A percentile compares a stretch with the other conserved stretches of the same genome.
phyloP scores from a whole-genome alignment of 768 basidiomycete species.

The Lepiota subincarnata region DNA sequence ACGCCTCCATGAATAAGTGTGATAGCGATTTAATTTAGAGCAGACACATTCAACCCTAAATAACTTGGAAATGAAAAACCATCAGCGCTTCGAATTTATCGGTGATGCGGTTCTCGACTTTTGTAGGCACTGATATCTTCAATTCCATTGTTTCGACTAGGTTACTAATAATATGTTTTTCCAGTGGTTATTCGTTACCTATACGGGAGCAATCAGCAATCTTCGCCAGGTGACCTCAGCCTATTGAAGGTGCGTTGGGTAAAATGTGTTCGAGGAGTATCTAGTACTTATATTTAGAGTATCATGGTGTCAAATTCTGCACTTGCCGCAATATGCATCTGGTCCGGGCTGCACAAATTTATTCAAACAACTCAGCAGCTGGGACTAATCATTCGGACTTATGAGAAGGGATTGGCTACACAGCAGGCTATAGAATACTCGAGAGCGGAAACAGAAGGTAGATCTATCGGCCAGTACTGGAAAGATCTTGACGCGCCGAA shows the following conservation, averaged over 20 bases:
- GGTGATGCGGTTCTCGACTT: constrained; percentile 87
- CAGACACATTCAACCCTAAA: constrained; percentile 69
- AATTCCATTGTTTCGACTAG: constrained; percentile 1
- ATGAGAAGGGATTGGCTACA: constrained; percentile 42
- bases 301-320: constrained; percentile 85
- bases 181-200: constrained; percentile 73
- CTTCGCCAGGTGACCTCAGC: constrained; percentile 75
- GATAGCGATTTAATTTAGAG: constrained; percentile 20
- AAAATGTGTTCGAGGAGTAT: constrained; percentile 2
- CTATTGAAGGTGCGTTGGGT: constrained; percentile 58
- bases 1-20: neutral
- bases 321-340: constrained; percentile 72
- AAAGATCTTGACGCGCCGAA: constrained; percentile 73
- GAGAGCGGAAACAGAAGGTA: constrained; percentile 42
- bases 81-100: constrained; percentile 79
- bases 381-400: constrained; percentile 46
- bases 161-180: constrained; percentile 10
- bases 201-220: constrained; percentile 54
- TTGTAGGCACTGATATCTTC: constrained; percentile 38
- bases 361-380: constrained; percentile 56
- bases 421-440: constrained; percentile 45
- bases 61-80: constrained; percentile 51
- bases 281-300: constrained; percentile 40
- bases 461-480: constrained; percentile 72
- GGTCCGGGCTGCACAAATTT: constrained; percentile 59